phyloP scores from a whole-genome alignment of 164 flowering plant genomes.

The Dillenia suffruticosa region DNA sequence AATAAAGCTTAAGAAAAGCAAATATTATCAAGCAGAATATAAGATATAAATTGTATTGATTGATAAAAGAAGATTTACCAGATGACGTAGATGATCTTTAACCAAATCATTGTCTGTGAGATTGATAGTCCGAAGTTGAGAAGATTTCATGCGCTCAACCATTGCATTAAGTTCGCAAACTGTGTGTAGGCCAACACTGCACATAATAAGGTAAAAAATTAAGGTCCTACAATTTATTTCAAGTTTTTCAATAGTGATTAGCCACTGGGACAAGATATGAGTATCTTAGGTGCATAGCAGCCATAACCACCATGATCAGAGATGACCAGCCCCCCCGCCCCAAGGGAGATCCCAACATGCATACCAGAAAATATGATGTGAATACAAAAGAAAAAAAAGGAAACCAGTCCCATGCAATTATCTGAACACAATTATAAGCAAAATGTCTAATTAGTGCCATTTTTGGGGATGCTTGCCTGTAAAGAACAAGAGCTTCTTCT shows the following conservation, averaged over 20 bases:
- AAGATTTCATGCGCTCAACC: constrained; percentile 68
- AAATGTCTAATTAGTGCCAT: too few relatives aligned
- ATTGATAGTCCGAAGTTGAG: constrained; percentile 59
- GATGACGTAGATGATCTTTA: constrained; percentile 90
- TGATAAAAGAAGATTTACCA: constrained; percentile 43
- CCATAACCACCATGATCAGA: too few relatives aligned
- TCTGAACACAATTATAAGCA: too few relatives aligned
- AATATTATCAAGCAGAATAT: background rate
- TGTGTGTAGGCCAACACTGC: constrained; percentile 93
- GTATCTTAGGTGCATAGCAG: too few relatives aligned
- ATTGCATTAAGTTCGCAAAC: constrained; percentile 59
- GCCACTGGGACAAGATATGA: too few relatives aligned
- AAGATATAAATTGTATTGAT: background rate
- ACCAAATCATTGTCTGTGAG: constrained; percentile 82
- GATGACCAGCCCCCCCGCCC: too few relatives aligned
- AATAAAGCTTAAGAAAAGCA: background rate
- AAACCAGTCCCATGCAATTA: too few relatives aligned
- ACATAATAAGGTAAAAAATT: constrained; percentile 10
- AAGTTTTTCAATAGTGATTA: too few relatives aligned
- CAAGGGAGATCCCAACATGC: too few relatives aligned
- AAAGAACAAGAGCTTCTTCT: constrained; percentile 71
- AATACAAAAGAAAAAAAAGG: too few relatives aligned
- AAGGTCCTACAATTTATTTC: background rate
- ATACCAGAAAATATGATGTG: too few relatives aligned
- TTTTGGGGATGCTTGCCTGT: constrained; percentile 47